Evolutionary conservation across 2,329 filamentous ascomycete species (phyloP).

Genomic region (Acrocalymma vagum): DNA sequence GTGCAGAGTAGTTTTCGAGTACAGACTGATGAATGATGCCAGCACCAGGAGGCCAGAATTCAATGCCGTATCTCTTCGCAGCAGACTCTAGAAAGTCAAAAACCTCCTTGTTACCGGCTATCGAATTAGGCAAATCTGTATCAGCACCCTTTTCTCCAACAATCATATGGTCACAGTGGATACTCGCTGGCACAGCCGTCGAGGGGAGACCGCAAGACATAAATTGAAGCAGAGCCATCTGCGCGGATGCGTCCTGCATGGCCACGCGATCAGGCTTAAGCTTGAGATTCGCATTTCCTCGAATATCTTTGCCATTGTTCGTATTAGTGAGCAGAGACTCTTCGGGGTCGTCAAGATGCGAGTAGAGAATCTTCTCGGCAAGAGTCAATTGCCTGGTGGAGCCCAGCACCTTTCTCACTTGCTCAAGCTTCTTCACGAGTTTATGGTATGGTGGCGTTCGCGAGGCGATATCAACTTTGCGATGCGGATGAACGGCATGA

Average conservation of each 20-base stretch:
- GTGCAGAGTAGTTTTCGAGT: slow-evolving; percentile 96
- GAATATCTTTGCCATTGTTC: slow-evolving; percentile 82
- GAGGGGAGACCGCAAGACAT: slow-evolving; percentile 93
- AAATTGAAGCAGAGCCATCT: slow-evolving; percentile 98
- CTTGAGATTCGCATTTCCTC: slow-evolving; percentile 91
- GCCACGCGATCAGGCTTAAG: slow-evolving; percentile 97
- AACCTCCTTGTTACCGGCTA: slow-evolving; percentile 93
- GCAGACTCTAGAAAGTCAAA: slow-evolving; percentile 97
- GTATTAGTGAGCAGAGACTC: slow-evolving; percentile 86
- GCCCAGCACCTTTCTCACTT: slow-evolving; percentile 79
- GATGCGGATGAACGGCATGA: slow-evolving; percentile 32
- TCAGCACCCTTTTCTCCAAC: slow-evolving; percentile 92
- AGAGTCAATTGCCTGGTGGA: slow-evolving; percentile 74
- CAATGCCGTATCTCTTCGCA: slow-evolving; percentile 57
- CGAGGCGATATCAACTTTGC: slow-evolving; percentile 54
- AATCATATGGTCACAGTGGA: slow-evolving; percentile 99
- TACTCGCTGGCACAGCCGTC: slow-evolving; percentile 94
- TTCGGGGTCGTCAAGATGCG: slow-evolving; percentile 88
- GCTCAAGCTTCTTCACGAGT: slow-evolving; percentile 77
- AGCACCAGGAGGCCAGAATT: slow-evolving; percentile 51
- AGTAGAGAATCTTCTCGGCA: slow-evolving; percentile 98
- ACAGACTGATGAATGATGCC: slow-evolving; percentile 86
- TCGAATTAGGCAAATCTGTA: slow-evolving; percentile 82
- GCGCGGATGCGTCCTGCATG: slow-evolving; percentile 98
- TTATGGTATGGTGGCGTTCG: slow-evolving; percentile 82